Evolutionary conservation across 2,329 filamentous ascomycete genomes (phyloP).

Genomic region (Seiridium cupressi): DNA sequence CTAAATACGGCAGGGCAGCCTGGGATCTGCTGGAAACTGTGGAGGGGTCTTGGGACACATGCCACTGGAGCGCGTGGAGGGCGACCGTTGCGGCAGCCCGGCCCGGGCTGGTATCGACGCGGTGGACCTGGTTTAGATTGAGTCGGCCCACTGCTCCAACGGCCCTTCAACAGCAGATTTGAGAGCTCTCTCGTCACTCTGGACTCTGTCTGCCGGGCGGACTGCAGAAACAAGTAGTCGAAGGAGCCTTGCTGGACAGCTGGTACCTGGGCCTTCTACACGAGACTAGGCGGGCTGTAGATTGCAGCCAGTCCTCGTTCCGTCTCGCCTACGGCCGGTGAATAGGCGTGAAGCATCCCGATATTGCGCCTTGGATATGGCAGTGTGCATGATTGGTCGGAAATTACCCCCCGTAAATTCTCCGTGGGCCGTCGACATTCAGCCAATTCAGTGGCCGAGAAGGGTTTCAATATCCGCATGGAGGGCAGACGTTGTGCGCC

Average conservation of each 20-base stretch:
- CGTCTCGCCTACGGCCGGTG: background rate
- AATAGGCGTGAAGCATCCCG: background rate
- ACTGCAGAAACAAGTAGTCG: background rate
- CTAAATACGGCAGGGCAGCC: conserved; percentile 13
- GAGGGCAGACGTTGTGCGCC: background rate
- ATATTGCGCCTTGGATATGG: background rate
- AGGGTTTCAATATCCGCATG: background rate
- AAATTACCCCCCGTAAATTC: conserved; percentile 4
- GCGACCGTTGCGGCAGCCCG: conserved; percentile 26
- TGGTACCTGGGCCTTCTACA: background rate
- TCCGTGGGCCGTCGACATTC: conserved; percentile 2
- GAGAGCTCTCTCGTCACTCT: background rate
- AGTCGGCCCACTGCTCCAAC: conserved; percentile 28
- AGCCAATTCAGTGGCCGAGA: background rate
- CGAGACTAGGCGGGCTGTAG: background rate
- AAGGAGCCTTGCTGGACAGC: background rate
- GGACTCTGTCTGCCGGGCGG: background rate
- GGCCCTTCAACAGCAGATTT: conserved; percentile 2
- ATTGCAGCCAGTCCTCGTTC: background rate
- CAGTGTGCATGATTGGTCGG: conserved; percentile 5
- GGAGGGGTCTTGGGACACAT: background rate
- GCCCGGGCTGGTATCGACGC: conserved; percentile 25
- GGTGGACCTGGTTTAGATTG: conserved; percentile 25
- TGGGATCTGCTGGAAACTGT: background rate
- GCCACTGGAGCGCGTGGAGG: background rate